Evolutionary conservation across 805 yeast species (phyloP).

Genomic region (Starmerella apicola): DNA sequence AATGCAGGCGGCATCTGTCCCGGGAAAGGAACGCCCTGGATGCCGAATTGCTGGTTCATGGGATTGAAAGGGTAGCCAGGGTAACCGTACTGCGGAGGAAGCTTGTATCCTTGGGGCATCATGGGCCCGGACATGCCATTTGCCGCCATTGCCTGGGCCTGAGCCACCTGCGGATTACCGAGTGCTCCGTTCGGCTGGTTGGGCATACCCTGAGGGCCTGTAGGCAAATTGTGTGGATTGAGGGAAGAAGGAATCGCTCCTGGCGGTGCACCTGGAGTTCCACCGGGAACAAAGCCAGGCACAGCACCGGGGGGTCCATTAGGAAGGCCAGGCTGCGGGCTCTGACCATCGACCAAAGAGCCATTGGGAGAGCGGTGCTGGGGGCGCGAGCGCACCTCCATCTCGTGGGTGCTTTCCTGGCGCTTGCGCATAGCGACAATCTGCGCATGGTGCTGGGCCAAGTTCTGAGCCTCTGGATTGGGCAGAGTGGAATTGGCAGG

Average conservation of each 20-base stretch:
- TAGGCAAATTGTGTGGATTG: constrained; percentile 5
- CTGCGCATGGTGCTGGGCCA: constrained; percentile 2
- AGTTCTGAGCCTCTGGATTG: constrained; percentile 1
- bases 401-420: constrained; percentile 1
- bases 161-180: constrained; percentile 9
- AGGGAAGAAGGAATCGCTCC: constrained; percentile 5
- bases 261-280: constrained; percentile 13
- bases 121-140: constrained; percentile 15
- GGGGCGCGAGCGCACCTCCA: neutral
- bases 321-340: constrained; percentile 11
- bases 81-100: constrained; percentile 15
- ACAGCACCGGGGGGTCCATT: too few species aligned
- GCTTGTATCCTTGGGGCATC: constrained; percentile 15
- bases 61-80: constrained; percentile 12
- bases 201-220: constrained; percentile 8
- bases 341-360: constrained; percentile 6
- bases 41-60: constrained; percentile 1
- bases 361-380: neutral
- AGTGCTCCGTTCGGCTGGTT: constrained; percentile 1
- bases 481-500: neutral
- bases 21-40: constrained; percentile 1
- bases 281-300: too few species aligned
- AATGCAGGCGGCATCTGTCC: constrained; percentile 9
- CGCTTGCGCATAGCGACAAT: neutral
- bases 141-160: constrained; percentile 14